Conservation (phyloP, 495 filamentous ascomycete species). For the Pyrenula massariospora region DNA sequence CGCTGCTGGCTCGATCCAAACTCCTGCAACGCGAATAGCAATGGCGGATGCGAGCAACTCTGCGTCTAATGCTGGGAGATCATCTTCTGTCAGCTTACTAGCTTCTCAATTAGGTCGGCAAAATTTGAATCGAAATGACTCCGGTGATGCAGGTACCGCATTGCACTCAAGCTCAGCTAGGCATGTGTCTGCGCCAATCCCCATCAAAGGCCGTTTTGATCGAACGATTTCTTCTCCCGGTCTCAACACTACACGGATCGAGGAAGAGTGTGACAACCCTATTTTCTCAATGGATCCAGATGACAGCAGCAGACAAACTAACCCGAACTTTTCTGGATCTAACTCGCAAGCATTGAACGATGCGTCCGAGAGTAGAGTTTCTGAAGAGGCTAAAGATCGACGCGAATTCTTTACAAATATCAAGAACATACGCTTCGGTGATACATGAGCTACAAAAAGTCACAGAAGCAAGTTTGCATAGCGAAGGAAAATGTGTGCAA, state of each 20-base stretch:
- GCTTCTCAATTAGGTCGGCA: slow-evolving; percentile 13
- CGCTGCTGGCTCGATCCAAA: slow-evolving; percentile 20
- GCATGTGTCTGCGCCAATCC: slow-evolving; percentile 9
- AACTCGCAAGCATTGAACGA: not conserved
- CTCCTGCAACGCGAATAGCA: not conserved
- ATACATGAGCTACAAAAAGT: not conserved
- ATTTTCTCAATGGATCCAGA: not conserved
- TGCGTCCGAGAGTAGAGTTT: not conserved
- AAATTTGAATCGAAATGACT: slow-evolving; percentile 6
- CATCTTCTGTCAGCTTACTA: slow-evolving; percentile 38
- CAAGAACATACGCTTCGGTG: not conserved
- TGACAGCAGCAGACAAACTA: not conserved
- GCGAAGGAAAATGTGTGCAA: not conserved
- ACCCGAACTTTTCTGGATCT: not conserved
- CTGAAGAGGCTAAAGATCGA: not conserved
- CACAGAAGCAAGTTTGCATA: not conserved
- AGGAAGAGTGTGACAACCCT: slow-evolving; percentile 42
- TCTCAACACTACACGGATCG: slow-evolving; percentile 50
- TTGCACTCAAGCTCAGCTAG: slow-evolving; percentile 29
- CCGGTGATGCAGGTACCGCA: slow-evolving; percentile 16
- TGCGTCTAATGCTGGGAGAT: slow-evolving; percentile 52
- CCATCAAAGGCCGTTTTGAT: slow-evolving; percentile 18
- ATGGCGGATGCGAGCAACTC: slow-evolving; percentile 8
- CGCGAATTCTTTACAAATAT: not conserved
- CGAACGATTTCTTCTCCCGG: slow-evolving; percentile 33